Conservation (phyloP, 202 grass and related monocot genomes). For the Dendrocalamus latiflorus region DNA sequence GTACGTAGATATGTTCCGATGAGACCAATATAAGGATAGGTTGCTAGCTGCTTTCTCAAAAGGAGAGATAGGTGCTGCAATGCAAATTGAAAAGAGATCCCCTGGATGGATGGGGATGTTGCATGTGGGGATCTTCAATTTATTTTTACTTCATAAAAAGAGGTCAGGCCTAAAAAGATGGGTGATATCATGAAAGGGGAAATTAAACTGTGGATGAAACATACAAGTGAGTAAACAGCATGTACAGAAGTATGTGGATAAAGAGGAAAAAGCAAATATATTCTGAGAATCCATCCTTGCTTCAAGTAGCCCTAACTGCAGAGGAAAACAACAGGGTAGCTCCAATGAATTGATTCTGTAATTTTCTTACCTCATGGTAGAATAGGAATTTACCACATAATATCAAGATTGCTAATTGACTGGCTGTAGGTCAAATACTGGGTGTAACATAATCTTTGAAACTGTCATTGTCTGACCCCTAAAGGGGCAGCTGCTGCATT, state of each 20-base stretch:
- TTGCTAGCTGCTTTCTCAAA: constrained; percentile 36
- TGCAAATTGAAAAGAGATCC: constrained; percentile 36
- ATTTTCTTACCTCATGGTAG: not conserved
- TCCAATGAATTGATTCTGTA: not conserved
- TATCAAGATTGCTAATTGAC: too few relatives aligned
- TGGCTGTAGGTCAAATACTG: constrained; percentile 8
- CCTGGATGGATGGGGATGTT: constrained; percentile 39
- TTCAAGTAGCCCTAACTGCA: constrained; percentile 14
- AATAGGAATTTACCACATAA: constrained; percentile 3
- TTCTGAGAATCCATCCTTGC: constrained; percentile 31
- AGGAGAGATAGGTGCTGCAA: constrained; percentile 29
- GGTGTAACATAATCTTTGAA: not conserved
- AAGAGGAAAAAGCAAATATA: constrained; percentile 15
- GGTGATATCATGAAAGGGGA: constrained; percentile 6
- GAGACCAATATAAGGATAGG: constrained; percentile 16
- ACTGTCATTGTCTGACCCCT: constrained; percentile 27
- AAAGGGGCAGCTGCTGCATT: constrained; percentile 22
- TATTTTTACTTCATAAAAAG: constrained; percentile 19
- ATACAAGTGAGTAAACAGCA: constrained; percentile 1
- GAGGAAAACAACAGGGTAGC: not conserved
- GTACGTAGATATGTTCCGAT: constrained; percentile 9
- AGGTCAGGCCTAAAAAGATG: constrained; percentile 25
- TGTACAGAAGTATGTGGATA: not conserved
- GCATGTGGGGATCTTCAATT: constrained; percentile 29
- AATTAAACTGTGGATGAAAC: constrained; percentile 29